Evolutionary conservation across 805 yeast genomes (phyloP).

Genomic region (Candida arabinofermentans): DNA sequence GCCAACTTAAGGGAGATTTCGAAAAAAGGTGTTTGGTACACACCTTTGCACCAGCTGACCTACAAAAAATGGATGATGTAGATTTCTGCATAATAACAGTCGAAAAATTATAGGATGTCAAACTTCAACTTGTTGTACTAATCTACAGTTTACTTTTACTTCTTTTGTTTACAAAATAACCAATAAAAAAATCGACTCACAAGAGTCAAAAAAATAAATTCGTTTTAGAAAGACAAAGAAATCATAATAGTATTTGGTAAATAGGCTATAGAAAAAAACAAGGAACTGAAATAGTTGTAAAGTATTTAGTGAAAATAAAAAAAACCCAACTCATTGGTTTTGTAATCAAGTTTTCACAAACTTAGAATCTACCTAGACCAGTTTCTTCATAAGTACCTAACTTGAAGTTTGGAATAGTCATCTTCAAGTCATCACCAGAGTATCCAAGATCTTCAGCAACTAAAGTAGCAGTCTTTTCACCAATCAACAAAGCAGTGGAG

Average conservation of each 20-base stretch:
- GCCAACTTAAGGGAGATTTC: too few relatives aligned
- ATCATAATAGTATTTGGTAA: not conserved
- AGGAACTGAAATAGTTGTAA: not conserved
- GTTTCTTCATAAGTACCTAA: conserved; percentile 26
- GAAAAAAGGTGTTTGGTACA: too few relatives aligned
- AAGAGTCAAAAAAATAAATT: too few relatives aligned
- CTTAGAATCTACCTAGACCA: conserved; percentile 26
- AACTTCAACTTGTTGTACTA: too few relatives aligned
- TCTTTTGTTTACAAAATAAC: too few relatives aligned
- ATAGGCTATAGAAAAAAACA: not conserved
- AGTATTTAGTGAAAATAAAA: not conserved
- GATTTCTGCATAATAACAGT: too few relatives aligned
- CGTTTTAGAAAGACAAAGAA: not conserved
- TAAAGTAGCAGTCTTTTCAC: conserved; percentile 27
- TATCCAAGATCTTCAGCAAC: conserved; percentile 29
- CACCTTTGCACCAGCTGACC: too few relatives aligned
- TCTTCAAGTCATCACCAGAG: conserved; percentile 25
- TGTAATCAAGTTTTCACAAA: not conserved
- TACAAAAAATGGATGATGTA: too few relatives aligned
- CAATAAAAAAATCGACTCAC: too few relatives aligned
- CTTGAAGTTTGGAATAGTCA: conserved; percentile 28
- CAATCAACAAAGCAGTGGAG: conserved; percentile 28
- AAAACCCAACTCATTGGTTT: not conserved
- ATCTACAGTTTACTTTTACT: too few relatives aligned
- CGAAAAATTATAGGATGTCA: too few relatives aligned